A percentile compares a stretch with the other conserved stretches of the same genome.
Evolutionary conservation across 1,139 yeast genomes (phyloP).

Genomic region (Geotrichum macrosporum): DNA sequence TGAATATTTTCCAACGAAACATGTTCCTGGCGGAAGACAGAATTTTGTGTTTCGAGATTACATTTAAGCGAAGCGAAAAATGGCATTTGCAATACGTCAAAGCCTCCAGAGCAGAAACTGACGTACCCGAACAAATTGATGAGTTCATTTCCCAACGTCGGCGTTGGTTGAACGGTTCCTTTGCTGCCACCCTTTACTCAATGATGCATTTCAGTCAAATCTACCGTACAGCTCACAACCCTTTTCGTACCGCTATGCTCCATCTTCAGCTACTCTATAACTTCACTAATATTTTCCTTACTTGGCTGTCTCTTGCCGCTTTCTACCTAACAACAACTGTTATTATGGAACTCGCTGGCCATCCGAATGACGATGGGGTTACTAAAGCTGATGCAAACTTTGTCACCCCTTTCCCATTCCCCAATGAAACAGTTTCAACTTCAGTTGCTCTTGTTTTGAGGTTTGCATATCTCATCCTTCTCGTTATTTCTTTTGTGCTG

Average conservation of each 20-base stretch:
- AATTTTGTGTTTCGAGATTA: slow-evolving; percentile 87
- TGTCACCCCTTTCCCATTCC: slow-evolving; percentile 16
- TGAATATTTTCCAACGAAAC: slow-evolving; percentile 77
- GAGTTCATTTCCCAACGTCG: slow-evolving; percentile 89
- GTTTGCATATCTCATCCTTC: slow-evolving; percentile 37
- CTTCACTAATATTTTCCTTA: slow-evolving; percentile 57
- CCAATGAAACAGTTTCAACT: slow-evolving; percentile 24
- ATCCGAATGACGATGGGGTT: slow-evolving; percentile 29
- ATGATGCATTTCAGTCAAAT: slow-evolving; percentile 67
- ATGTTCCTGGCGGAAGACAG: slow-evolving; percentile 97
- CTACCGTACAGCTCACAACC: slow-evolving; percentile 74
- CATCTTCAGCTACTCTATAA: slow-evolving; percentile 78
- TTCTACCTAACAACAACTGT: slow-evolving; percentile 69
- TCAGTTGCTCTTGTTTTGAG: slow-evolving; percentile 38
- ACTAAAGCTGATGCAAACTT: background rate
- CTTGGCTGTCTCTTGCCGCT: slow-evolving; percentile 81
- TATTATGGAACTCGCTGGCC: slow-evolving; percentile 42
- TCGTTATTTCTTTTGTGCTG: slow-evolving; percentile 40
- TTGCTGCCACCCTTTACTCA: slow-evolving; percentile 88
- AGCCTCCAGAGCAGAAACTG: slow-evolving; percentile 90
- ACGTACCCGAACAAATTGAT: slow-evolving; percentile 83
- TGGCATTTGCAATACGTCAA: slow-evolving; percentile 90
- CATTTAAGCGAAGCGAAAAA: slow-evolving; percentile 68
- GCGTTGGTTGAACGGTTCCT: slow-evolving; percentile 95
- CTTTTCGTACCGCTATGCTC: slow-evolving; percentile 63